phyloP scores from a whole-genome alignment of 345 rosid genomes.

The Punica granatum region DNA sequence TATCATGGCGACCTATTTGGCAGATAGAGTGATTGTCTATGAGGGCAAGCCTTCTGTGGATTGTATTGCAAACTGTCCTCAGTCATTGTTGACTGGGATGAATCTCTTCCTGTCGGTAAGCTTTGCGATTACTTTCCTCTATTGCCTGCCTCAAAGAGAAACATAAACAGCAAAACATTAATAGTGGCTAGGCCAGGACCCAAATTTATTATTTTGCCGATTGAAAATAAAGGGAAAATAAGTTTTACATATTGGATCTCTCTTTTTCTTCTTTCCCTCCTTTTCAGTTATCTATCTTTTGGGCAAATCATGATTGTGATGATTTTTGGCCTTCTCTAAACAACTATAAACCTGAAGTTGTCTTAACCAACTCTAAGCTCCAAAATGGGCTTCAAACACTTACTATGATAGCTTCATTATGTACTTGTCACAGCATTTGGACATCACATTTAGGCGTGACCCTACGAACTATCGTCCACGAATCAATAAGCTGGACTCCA shows the following conservation, averaged over 20 bases:
- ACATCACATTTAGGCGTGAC: constrained; percentile 91
- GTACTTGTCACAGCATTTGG: constrained; percentile 54
- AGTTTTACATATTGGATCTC: not conserved
- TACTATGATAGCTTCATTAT: not conserved
- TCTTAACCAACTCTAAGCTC: not conserved
- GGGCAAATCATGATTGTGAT: not conserved
- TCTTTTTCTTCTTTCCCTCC: too few relatives aligned
- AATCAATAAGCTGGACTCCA: constrained; percentile 87
- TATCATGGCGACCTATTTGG: constrained; percentile 94
- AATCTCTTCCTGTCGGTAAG: constrained; percentile 95
- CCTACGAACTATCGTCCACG: constrained; percentile 93
- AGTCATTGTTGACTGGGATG: constrained; percentile 93
- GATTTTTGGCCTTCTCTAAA: not conserved
- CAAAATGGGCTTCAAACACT: not conserved
- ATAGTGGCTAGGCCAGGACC: not conserved
- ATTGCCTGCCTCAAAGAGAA: not conserved
- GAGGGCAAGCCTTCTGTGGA: constrained; percentile 89
- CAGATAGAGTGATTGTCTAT: constrained; percentile 88
- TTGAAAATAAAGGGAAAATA: not conserved
- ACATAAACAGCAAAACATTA: not conserved
- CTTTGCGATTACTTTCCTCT: constrained; percentile 4
- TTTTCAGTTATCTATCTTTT: not conserved
- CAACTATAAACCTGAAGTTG: not conserved
- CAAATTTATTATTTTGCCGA: not conserved
- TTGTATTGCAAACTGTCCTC: constrained; percentile 90